Percentiles rank a stretch among this genome's conserved stretches.
These are phyloP conservation scores for Melastoma candidum DNA, from an alignment of 441 rosid genomes.

Conservation along the genomic window DNA sequence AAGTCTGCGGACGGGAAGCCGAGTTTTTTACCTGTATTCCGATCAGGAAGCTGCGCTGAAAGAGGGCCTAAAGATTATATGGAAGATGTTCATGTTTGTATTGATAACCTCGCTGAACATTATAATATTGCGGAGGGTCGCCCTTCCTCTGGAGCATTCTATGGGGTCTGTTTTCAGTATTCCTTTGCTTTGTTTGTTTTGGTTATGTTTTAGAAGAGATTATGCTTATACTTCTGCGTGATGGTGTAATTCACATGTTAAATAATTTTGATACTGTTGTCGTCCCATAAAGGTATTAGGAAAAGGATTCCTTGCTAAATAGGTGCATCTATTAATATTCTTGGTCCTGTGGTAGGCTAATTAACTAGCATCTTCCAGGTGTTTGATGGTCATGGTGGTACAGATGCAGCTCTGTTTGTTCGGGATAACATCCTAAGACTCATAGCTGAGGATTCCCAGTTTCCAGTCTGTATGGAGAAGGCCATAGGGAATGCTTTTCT, in stretches of 20 bases:
- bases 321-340: not conserved
- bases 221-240: not conserved
- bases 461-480: conserved; percentile 62
- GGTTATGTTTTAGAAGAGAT: not conserved
- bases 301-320: not conserved
- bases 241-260: not conserved
- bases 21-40: conserved; percentile 48
- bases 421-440: conserved; percentile 55
- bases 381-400: conserved; percentile 95
- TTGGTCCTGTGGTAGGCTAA: conserved; percentile 9
- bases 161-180: conserved; percentile 51
- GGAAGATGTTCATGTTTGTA: conserved; percentile 94
- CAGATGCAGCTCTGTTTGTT: conserved; percentile 78
- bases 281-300: not conserved
- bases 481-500: conserved; percentile 71
- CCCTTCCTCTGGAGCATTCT: conserved; percentile 74
- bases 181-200: not conserved
- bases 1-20: conserved; percentile 49
- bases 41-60: conserved; percentile 93
- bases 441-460: conserved; percentile 68
- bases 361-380: conserved; percentile 40
- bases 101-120: conserved; percentile 66
- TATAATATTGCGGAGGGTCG: conserved; percentile 29
- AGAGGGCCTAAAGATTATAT: conserved; percentile 75
- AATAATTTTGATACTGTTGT: not conserved